Percentiles rank a stretch among this genome's conserved stretches.
Conservation (phyloP, 192 early-diverging fungal species). For the Dispira simplex region DNA sequence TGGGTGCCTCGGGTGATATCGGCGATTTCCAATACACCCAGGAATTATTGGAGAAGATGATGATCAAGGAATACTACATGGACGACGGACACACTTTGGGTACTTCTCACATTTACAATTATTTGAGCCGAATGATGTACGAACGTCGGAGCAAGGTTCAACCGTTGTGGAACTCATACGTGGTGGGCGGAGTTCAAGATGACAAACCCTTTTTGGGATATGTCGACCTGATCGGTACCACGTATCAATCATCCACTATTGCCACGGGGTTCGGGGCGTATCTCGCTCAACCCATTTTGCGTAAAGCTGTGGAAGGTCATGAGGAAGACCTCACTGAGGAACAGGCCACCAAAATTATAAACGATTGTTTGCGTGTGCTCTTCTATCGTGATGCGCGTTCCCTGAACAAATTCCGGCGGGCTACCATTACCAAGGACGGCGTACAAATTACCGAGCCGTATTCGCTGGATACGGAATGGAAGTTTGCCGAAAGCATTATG, state of each 20-base stretch:
- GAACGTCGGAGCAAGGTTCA: constrained; percentile 71
- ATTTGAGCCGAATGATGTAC: constrained; percentile 84
- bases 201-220: constrained; percentile 67
- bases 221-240: constrained; percentile 84
- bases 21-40: constrained; percentile 88
- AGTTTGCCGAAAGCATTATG: constrained; percentile 60
- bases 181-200: constrained; percentile 75
- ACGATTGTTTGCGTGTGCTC: constrained; percentile 84
- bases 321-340: constrained; percentile 80
- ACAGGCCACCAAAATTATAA: constrained; percentile 68
- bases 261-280: constrained; percentile 91
- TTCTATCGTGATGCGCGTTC: constrained; percentile 90
- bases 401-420: constrained; percentile 87
- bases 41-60: constrained; percentile 62
- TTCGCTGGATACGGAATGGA: constrained; percentile 79
- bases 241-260: constrained; percentile 79
- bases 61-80: constrained; percentile 73
- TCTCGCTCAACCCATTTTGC: constrained; percentile 79
- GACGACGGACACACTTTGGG: constrained; percentile 81
- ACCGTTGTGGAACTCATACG: constrained; percentile 91
- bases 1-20: constrained; percentile 87
- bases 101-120: constrained; percentile 82
- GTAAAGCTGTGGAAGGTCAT: constrained; percentile 77
- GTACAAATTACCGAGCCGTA: constrained; percentile 78
- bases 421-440: constrained; percentile 73